phyloP scores from a whole-genome alignment of 2,329 filamentous ascomycete genomes.

The Hypoxylon sp. region DNA sequence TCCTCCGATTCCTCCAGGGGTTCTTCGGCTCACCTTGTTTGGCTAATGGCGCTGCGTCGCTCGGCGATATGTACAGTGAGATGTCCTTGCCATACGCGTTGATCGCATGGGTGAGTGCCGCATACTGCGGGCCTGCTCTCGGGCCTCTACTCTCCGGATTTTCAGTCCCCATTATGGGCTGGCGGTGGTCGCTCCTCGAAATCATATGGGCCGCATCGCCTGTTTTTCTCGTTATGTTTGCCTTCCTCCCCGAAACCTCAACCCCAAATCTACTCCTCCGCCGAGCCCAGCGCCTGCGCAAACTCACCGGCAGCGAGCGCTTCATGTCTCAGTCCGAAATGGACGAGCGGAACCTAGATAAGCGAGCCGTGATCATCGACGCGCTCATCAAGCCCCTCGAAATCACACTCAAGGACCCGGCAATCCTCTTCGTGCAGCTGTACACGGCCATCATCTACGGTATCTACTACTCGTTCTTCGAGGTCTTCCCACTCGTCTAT shows the following conservation, averaged over 20 bases:
- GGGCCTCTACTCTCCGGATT: conserved; percentile 73
- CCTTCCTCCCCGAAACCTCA: conserved; percentile 75
- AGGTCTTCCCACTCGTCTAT: conserved; percentile 76
- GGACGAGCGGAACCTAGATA: conserved; percentile 67
- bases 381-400: conserved; percentile 72
- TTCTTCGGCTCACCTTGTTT: conserved; percentile 76
- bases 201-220: conserved; percentile 72
- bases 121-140: conserved; percentile 67
- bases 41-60: conserved; percentile 68
- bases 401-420: conserved; percentile 72
- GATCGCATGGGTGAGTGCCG: conserved; percentile 69
- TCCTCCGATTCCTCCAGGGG: conserved; percentile 73
- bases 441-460: conserved; percentile 74
- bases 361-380: conserved; percentile 62
- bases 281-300: conserved; percentile 72
- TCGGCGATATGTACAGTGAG: conserved; percentile 67
- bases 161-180: conserved; percentile 67
- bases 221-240: conserved; percentile 70
- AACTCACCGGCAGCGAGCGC: conserved; percentile 67
- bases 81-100: conserved; percentile 70
- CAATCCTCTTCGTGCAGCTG: conserved; percentile 71
- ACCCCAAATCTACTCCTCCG: conserved; percentile 70
- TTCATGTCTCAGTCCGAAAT: conserved; percentile 75
- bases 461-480: conserved; percentile 74
- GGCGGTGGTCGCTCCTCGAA: conserved; percentile 76